Base-by-base conservation (phyloP, 768 basidiomycete species). In the Collybiopsis confluens region DNA sequence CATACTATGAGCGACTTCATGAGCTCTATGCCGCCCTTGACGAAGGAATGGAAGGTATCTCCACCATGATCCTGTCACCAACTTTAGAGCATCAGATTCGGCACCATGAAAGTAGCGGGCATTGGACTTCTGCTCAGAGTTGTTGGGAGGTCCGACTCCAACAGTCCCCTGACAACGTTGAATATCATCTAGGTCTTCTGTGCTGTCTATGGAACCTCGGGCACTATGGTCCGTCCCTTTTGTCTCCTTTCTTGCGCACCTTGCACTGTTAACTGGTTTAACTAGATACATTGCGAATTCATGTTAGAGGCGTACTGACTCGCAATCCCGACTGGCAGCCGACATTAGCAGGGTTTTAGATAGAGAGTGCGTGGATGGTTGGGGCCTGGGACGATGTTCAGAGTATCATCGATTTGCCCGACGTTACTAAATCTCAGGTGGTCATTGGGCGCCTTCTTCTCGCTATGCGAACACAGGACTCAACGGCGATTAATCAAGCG, bases 31-130 rank as follows among this genome's bases (percentile, higher is more conserved):
- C 96, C 11, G 83, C 94, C 54, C 76, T 99, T 5, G 93, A 99
- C 65, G 94, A 99, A 68, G 97, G 97, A 15, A 99, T 99, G 97
- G 95, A 98, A 70, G 97, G 97, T 0, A 80, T 98, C 28, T 97
- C 97, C 0, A 84, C 89, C 5, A 71, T 89, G 60, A 89, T 98
- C 52, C 70, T 98, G 11, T 83, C 89, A 0, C 97, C 97, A 0
- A 90, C 91, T 2, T 68, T 98, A 43, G 92, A 98, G 59, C 92
- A 97, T 68, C 93, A 97, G 67, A 98, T 99, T 56, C 86, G 97
- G 40, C 90, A 98, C 63, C 97, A 99, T 62, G 97, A 99, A 68
- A 95, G 89, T 59, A 96, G 90, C 2, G 97, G 97, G 0, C 79
- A 86, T 40, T 99, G 97, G 97, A 98, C 97, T 2, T 89, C 94